Percentiles rank a stretch among this genome's conserved stretches.
These are phyloP conservation scores for Trifolium fragiferum DNA, from an alignment of 306 rosid genomes.

Conservation along the genomic window DNA sequence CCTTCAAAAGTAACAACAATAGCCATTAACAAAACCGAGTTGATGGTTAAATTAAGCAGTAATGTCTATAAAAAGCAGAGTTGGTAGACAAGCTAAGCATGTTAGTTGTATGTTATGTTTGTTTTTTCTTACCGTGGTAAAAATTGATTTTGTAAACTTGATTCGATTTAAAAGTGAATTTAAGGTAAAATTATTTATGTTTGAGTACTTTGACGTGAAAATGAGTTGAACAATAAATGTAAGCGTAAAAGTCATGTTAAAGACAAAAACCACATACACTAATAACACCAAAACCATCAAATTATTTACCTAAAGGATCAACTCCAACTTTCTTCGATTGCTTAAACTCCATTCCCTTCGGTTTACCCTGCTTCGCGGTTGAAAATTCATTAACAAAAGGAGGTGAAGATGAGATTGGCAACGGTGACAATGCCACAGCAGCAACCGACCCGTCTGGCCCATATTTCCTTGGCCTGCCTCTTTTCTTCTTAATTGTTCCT, in stretches of 20 bases:
- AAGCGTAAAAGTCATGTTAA: no score
- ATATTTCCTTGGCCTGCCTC: conserved; percentile 89
- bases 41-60: conserved; percentile 9
- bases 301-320: conserved; percentile 56
- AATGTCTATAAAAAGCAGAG: not conserved
- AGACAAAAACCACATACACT: no score
- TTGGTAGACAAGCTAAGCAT: no score
- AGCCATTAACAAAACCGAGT: conserved; percentile 25
- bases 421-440: conserved; percentile 68
- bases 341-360: conserved; percentile 61
- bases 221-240: no score
- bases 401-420: conserved; percentile 72
- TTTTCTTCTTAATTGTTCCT: conserved; percentile 60
- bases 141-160: no score
- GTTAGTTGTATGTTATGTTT: no score
- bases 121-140: no score
- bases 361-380: conserved; percentile 59
- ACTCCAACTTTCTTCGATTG: conserved; percentile 57
- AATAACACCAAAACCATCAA: conserved; percentile 12
- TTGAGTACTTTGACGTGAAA: no score
- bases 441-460: conserved; percentile 65
- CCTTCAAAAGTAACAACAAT: conserved; percentile 46
- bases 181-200: no score
- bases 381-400: conserved; percentile 57
- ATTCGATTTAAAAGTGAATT: no score